Conservation (phyloP, 2,329 filamentous ascomycete species). For the Aspergillus melleus region DNA sequence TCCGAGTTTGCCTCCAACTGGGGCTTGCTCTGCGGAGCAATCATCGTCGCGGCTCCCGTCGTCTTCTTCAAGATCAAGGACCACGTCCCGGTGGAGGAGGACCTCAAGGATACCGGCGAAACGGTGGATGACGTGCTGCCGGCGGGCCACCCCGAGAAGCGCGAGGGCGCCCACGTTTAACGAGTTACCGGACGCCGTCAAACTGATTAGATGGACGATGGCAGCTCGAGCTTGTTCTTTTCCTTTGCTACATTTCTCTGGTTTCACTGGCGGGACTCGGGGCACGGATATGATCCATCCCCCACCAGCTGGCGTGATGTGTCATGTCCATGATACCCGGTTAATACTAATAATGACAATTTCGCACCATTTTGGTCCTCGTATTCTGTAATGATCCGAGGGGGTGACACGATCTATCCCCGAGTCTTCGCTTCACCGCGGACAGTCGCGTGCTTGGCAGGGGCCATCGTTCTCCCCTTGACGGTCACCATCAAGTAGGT, state of each 20-base stretch:
- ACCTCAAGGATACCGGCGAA: conserved; percentile 79
- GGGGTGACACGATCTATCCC: no score
- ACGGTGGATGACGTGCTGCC: conserved; percentile 67
- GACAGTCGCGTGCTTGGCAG: no score
- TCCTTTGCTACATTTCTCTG: background rate
- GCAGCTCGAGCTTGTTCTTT: background rate
- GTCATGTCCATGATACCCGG: background rate
- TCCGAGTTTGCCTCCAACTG: conserved; percentile 71
- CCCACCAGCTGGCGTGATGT: background rate
- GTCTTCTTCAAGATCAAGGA: conserved; percentile 76
- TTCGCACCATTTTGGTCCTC: background rate
- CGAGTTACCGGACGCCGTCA: background rate
- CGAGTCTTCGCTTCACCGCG: no score
- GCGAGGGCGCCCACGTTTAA: background rate
- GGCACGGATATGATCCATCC: background rate
- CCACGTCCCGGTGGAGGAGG: conserved; percentile 71
- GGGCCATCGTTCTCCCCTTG: no score
- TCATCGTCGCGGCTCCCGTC: conserved; percentile 73
- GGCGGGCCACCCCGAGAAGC: conserved; percentile 12
- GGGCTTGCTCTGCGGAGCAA: conserved; percentile 66
- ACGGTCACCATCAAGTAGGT: background rate
- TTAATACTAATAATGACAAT: background rate
- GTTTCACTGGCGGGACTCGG: background rate
- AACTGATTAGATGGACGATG: background rate
- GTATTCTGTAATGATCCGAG: background rate